Conservation (phyloP, 768 basidiomycete species). For the Boletus huronensis region DNA sequence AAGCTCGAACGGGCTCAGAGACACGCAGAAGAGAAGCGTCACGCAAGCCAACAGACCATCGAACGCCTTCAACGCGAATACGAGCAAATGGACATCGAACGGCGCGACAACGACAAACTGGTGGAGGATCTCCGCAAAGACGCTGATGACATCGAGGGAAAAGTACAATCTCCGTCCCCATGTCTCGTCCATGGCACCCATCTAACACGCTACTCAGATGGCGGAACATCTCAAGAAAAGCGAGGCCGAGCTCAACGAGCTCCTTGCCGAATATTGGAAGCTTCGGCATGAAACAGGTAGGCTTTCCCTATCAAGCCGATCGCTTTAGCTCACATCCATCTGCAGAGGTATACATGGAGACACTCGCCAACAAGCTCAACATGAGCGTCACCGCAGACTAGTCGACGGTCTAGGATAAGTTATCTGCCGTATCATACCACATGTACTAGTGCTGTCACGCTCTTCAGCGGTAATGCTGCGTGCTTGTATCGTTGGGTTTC, state of each 20-base stretch:
- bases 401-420: slow-evolving; percentile 4
- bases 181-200: background rate
- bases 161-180: slow-evolving; percentile 38
- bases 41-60: slow-evolving; percentile 68
- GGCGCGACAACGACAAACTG: slow-evolving; percentile 74
- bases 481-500: slow-evolving; percentile 2
- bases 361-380: slow-evolving; percentile 75
- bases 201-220: slow-evolving; percentile 49
- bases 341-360: slow-evolving; percentile 84
- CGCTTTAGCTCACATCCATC: slow-evolving; percentile 3
- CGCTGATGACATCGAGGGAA: slow-evolving; percentile 62
- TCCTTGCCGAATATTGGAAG: slow-evolving; percentile 82
- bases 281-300: slow-evolving; percentile 73
- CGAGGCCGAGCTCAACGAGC: slow-evolving; percentile 74
- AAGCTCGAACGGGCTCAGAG: slow-evolving; percentile 77
- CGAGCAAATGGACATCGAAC: slow-evolving; percentile 70
- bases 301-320: background rate
- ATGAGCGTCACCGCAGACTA: slow-evolving; percentile 41
- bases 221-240: slow-evolving; percentile 69
- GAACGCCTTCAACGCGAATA: slow-evolving; percentile 76
- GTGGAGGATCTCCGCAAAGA: slow-evolving; percentile 73
- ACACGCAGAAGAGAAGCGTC: slow-evolving; percentile 76
- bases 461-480: background rate
- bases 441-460: slow-evolving; percentile 7
- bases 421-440: slow-evolving; percentile 17